phyloP scores from a whole-genome alignment of 1,284 basidiomycete species.

The Naganishia sp. region DNA sequence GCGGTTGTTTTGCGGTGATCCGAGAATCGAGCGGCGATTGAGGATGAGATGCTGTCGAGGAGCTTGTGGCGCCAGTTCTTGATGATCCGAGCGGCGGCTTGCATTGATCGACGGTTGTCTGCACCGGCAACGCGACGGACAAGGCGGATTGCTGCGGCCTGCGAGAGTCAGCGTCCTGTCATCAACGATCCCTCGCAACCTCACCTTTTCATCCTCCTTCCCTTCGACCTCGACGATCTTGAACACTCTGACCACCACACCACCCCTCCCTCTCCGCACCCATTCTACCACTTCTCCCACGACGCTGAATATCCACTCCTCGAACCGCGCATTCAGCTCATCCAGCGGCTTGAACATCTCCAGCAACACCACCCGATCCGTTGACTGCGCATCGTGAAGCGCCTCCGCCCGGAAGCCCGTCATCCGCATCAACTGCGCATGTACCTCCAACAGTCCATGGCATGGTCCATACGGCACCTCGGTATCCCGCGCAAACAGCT shows the following conservation, averaged over 20 bases:
- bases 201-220: conserved; percentile 88
- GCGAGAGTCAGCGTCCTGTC: conserved; percentile 16
- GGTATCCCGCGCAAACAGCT: conserved; percentile 74
- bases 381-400: conserved; percentile 76
- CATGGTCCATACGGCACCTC: conserved; percentile 68
- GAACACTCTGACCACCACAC: conserved; percentile 84
- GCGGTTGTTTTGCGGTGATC: conserved; percentile 66
- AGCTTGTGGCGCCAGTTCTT: conserved; percentile 96
- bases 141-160: conserved; percentile 89
- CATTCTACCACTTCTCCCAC: conserved; percentile 77
- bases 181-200: conserved; percentile 27
- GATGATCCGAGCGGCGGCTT: conserved; percentile 88
- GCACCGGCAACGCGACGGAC: conserved; percentile 90
- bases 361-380: conserved; percentile 66
- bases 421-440: conserved; percentile 84
- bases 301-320: conserved; percentile 77
- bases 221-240: conserved; percentile 95
- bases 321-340: conserved; percentile 77
- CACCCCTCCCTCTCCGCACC: conserved; percentile 73
- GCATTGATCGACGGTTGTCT: conserved; percentile 79
- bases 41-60: conserved; percentile 74
- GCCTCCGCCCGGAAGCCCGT: conserved; percentile 92
- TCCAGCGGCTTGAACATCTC: conserved; percentile 88
- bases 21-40: conserved; percentile 74
- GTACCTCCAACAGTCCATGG: conserved; percentile 83